Evolutionary conservation across 305 asterid species (phyloP), one percentile per base, ranked within the genome.

Genomic region (Fraxinus latifolia): DNA sequence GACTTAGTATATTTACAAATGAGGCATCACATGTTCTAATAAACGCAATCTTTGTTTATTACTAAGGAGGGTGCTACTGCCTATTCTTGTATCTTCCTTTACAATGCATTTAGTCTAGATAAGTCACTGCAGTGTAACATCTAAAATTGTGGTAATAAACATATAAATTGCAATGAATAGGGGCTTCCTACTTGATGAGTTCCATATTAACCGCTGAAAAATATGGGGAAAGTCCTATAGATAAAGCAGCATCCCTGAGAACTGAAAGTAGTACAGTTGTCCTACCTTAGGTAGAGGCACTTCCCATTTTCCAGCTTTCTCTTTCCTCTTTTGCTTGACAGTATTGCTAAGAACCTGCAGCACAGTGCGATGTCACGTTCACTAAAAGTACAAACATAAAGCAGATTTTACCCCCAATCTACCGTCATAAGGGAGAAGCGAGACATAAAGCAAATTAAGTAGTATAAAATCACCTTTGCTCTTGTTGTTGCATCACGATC

Each of bases 271-370:
- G 77, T 19, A 50, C 4, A 29, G 71, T 44, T 21, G n/a, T 55
- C 82, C 17, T 87, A 96, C 99, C 98, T 96, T 96, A 37, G 99
- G 99, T 29, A 96, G 89, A 83, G 98, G 99, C 77, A 96, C 99
- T 79, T 94, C 98, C 99, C 98, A 96, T 87, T 92, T 94, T 77
- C 99, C 99, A 65, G 99, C 99, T 85, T 92, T 96, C 84, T 94
- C 98, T 84, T 96, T 96, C 86, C 97, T 89, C 90, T 96, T 96
- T 84, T 96, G 99, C 89, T 96, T 96, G 74, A 96, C 88, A 17
- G 98, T 94, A 86, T 96, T 94, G 94, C 99, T 96, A 74, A 96
- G 97, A 79, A 90, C 90, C 99, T 94, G 87, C 82, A 86, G 21
- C 14, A n/a, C 23, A 53, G 23, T 76, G 83, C 25, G 55, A 82